Base-by-base conservation (phyloP, 108 stramenopile species). In the Aurantiochytrium sp. region DNA sequence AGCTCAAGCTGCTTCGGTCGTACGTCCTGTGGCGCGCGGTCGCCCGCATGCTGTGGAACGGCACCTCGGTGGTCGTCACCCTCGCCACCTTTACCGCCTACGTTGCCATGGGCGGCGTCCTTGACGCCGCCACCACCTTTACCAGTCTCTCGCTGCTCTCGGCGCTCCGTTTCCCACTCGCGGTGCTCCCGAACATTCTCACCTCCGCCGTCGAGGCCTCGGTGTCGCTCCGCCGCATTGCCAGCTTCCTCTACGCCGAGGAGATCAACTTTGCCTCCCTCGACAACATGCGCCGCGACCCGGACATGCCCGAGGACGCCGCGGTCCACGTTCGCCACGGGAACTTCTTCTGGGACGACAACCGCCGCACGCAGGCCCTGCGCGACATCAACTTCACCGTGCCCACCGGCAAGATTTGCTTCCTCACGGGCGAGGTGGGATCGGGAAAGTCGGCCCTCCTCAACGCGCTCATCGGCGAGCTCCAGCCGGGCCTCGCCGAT, bases 91-190 rank as follows among this genome's bases (percentile, higher is more conserved):
- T 99, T 91, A 88, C 93, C 12, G 88, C 95, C 6, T 97, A 96
- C 85, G 94, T 97, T 17, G 54, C 88, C 24, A 42, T 88, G 4
- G 96, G 97, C 27, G 87, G 97, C 50, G 55, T 89, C 37, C 73
- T 98, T 52, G 94, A 94, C 54, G 95, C 95, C 2, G 94, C 95
- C 4, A 85, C 85, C 34, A 95, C 95, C 12, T 90, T 96, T 55
- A 96, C 96, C 2, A 93, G 97, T 4, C 88, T 99, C 30, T 94
- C 97, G 1, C 91, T 98, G 27, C 98, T 99, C 89, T 95, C 97
- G 68, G 91, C 97, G 27, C 94, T 97, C 68, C 92, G 98, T 65
- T 94, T 97, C 94, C 99, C 99, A 4, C 94, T 99, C 39, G 92
- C 96, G 65, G 96, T 97, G 93, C 88, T 97, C 3, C 98, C 95